These are phyloP conservation scores for Candida loeiensis DNA, from an alignment of 805 yeast species.

Conservation along the genomic window DNA sequence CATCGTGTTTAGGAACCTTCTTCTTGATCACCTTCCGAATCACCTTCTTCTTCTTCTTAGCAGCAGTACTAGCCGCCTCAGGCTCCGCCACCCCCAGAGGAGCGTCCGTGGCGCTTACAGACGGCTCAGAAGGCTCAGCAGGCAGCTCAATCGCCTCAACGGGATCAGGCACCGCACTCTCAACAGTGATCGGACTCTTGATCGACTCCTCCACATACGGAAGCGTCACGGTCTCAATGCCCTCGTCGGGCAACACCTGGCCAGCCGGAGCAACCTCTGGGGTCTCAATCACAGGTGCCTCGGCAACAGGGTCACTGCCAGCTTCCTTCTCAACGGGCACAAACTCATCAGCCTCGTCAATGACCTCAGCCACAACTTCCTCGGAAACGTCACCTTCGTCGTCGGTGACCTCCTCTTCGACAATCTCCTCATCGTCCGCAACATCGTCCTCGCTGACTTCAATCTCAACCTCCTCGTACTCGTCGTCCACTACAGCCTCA, in stretches of 20 bases:
- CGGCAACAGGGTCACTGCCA: constrained; percentile 6
- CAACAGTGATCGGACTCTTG: background rate
- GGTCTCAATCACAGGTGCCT: constrained; percentile 4
- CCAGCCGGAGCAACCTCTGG: constrained; percentile 4
- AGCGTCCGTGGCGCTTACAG: background rate
- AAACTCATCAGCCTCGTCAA: background rate
- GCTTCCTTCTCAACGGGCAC: background rate
- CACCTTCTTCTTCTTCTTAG: background rate
- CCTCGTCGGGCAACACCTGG: too few species aligned
- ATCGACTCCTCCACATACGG: background rate
- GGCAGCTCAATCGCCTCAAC: constrained; percentile 3
- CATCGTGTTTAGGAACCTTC: constrained; percentile 7
- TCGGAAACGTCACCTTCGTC: background rate
- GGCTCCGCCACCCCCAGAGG: constrained; percentile 4
- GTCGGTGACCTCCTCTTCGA: background rate
- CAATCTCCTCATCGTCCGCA: background rate
- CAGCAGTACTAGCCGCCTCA: background rate
- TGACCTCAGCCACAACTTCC: background rate
- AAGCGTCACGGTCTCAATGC: background rate
- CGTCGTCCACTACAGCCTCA: background rate
- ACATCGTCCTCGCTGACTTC: background rate
- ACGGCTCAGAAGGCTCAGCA: constrained; percentile 6
- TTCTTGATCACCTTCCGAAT: background rate
- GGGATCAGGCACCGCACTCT: background rate
- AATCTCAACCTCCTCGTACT: background rate